A percentile compares a stretch with the other conserved stretches of the same genome.
phyloP scores from a whole-genome alignment of 139 green algal species.

The Coelastrella sp. region DNA sequence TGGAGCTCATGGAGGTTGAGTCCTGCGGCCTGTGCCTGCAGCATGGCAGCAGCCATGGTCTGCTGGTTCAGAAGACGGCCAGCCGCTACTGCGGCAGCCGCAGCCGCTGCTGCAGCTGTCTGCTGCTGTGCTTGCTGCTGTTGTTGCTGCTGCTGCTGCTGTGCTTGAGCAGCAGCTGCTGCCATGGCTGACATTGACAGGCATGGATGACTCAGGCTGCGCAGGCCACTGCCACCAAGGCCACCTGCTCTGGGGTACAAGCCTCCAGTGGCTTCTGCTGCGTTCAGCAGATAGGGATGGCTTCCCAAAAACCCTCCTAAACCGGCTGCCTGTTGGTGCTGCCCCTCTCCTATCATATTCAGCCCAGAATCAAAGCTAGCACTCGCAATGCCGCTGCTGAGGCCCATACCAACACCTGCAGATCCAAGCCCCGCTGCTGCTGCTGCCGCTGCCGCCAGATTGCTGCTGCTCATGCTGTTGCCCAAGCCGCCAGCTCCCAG shows the following conservation, averaged over 20 bases:
- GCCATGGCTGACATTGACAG: conserved; percentile 26
- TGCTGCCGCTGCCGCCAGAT: conserved; percentile 23
- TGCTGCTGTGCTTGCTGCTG: conserved; percentile 40
- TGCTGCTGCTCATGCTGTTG: conserved; percentile 39
- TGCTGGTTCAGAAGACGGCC: neutral
- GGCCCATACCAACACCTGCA: neutral
- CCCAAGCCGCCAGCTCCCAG: conserved; percentile 6
- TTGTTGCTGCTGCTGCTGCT: conserved; percentile 42
- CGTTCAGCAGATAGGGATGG: conserved; percentile 13
- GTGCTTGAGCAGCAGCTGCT: conserved; percentile 16
- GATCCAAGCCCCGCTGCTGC: conserved; percentile 2
- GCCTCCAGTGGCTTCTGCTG: conserved; percentile 4
- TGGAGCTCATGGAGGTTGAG: conserved; percentile 48
- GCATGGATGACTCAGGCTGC: conserved; percentile 40
- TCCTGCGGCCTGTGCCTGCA: conserved; percentile 37
- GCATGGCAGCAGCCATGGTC: conserved; percentile 35
- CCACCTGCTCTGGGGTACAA: conserved; percentile 7
- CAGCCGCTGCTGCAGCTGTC: conserved; percentile 33
- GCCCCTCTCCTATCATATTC: conserved; percentile 22
- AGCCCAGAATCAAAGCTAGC: conserved; percentile 42
- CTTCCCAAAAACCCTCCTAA: conserved; percentile 21
- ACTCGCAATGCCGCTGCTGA: conserved; percentile 12
- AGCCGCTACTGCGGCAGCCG: conserved; percentile 39
- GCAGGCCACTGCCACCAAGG: neutral
- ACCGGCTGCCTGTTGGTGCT: conserved; percentile 7